Evolutionary conservation across 1,284 basidiomycete genomes (phyloP).

Genomic region (Veloboletus limbatus): DNA sequence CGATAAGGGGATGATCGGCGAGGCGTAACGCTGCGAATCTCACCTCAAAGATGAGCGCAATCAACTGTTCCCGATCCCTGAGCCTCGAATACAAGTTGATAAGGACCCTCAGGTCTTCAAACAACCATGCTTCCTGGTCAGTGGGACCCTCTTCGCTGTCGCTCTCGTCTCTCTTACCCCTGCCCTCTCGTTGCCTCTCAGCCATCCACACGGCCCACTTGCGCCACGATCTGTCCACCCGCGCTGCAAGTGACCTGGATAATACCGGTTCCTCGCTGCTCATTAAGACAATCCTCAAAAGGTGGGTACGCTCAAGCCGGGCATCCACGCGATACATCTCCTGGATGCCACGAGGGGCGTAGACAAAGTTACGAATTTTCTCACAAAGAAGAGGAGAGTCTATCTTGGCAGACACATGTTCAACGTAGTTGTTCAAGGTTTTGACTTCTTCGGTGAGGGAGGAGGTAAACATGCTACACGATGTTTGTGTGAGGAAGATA

Average conservation of each 20-base stretch:
- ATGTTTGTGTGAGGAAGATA: constrained; percentile 9
- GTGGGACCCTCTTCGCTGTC: constrained; percentile 91
- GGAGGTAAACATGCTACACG: constrained; percentile 86
- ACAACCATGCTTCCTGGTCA: constrained; percentile 93
- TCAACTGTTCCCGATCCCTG: constrained; percentile 89
- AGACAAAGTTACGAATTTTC: constrained; percentile 84
- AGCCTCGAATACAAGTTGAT: constrained; percentile 76
- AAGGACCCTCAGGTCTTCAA: constrained; percentile 84
- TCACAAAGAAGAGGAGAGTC: constrained; percentile 86
- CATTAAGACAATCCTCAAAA: constrained; percentile 82
- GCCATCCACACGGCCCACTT: constrained; percentile 75
- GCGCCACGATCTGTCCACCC: constrained; percentile 71
- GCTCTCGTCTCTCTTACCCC: constrained; percentile 51
- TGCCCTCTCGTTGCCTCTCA: constrained; percentile 58
- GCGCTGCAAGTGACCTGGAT: constrained; percentile 72
- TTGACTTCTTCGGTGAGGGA: constrained; percentile 88
- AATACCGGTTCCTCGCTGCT: constrained; percentile 76
- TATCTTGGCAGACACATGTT: constrained; percentile 83
- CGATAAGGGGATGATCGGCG: constrained; percentile 4
- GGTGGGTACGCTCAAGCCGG: constrained; percentile 54
- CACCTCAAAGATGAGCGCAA: constrained; percentile 94
- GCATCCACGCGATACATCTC: constrained; percentile 78
- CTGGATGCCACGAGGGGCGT: constrained; percentile 87
- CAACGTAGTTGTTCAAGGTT: constrained; percentile 81
- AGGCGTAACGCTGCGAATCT: constrained; percentile 15